phyloP scores from a whole-genome alignment of 2,329 filamentous ascomycete species.

The Exophiala spinifera region DNA sequence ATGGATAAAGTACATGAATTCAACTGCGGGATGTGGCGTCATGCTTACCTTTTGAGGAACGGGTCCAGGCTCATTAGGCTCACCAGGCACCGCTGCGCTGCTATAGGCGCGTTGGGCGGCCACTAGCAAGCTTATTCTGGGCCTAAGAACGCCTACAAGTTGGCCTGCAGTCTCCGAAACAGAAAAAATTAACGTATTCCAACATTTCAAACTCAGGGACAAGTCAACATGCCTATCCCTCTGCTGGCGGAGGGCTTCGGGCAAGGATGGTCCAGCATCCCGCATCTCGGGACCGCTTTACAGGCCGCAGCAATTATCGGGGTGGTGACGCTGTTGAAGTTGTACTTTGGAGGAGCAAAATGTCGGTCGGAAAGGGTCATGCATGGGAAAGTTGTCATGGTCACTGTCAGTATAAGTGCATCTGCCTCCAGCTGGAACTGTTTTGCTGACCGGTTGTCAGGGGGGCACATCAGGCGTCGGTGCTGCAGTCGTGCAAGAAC shows the following conservation, averaged over 20 bases:
- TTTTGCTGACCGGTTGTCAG: slow-evolving; percentile 38
- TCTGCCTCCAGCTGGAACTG: slow-evolving; percentile 1
- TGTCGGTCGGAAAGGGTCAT: slow-evolving; percentile 78
- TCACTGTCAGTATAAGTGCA: slow-evolving; percentile 63
- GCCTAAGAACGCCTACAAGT: background rate
- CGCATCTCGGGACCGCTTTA: slow-evolving; percentile 52
- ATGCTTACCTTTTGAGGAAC: too few species aligned
- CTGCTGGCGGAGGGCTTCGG: slow-evolving; percentile 53
- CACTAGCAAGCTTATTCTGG: background rate
- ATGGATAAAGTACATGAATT: background rate
- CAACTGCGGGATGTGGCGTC: background rate
- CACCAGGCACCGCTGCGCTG: background rate
- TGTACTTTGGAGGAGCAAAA: slow-evolving; percentile 70
- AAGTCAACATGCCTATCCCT: slow-evolving; percentile 57
- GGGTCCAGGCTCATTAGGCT: too few species aligned
- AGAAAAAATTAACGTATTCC: too few species aligned
- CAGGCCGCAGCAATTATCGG: slow-evolving; percentile 53
- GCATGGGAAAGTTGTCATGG: slow-evolving; percentile 89
- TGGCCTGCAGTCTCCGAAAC: background rate
- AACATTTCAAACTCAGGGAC: background rate
- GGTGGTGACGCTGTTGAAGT: slow-evolving; percentile 61
- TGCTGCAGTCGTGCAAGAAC: slow-evolving; percentile 67
- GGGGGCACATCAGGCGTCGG: slow-evolving; percentile 93
- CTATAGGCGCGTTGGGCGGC: background rate
- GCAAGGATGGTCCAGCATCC: slow-evolving; percentile 55